Conservation (phyloP, 2,329 filamentous ascomycete species). For the Lachnellula suecica region DNA sequence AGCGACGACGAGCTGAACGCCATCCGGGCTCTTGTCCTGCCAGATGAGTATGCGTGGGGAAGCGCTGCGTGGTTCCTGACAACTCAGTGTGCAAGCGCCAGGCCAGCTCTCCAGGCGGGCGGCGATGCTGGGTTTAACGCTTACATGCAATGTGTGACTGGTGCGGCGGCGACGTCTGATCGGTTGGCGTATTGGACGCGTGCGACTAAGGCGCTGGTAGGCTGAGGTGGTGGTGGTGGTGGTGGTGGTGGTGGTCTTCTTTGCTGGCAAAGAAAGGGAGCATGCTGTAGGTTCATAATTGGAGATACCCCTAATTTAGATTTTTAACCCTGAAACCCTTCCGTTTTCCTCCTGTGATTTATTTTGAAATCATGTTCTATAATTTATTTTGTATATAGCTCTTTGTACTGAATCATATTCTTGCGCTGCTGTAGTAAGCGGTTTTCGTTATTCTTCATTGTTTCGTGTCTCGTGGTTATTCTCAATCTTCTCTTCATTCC, state of each 20-base stretch:
- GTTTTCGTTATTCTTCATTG: too few species aligned
- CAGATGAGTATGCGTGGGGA: slow-evolving; percentile 52
- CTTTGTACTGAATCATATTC: too few species aligned
- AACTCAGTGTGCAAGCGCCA: slow-evolving; percentile 50
- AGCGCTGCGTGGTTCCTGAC: slow-evolving; percentile 61
- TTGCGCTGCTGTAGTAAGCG: too few species aligned
- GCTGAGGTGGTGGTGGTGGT: not conserved
- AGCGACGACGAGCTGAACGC: slow-evolving; percentile 38
- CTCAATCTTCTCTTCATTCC: too few species aligned
- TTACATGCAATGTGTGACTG: slow-evolving; percentile 57
- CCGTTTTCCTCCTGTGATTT: too few species aligned
- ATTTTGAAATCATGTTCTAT: too few species aligned
- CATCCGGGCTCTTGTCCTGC: slow-evolving; percentile 50
- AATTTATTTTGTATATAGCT: too few species aligned
- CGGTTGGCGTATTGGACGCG: slow-evolving; percentile 48
- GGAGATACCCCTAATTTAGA: not conserved
- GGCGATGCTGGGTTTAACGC: slow-evolving; percentile 47
- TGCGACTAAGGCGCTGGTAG: slow-evolving; percentile 44
- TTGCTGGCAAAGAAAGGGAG: not conserved
- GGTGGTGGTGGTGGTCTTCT: not conserved
- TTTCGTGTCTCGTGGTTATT: too few species aligned
- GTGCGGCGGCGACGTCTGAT: slow-evolving; percentile 44
- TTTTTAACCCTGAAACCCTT: not conserved
- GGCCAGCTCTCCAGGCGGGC: slow-evolving; percentile 40
- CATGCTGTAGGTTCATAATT: not conserved